Evolutionary conservation across 2,329 filamentous ascomycete species (phyloP).

Genomic region (Plenodomus biglobosus): DNA sequence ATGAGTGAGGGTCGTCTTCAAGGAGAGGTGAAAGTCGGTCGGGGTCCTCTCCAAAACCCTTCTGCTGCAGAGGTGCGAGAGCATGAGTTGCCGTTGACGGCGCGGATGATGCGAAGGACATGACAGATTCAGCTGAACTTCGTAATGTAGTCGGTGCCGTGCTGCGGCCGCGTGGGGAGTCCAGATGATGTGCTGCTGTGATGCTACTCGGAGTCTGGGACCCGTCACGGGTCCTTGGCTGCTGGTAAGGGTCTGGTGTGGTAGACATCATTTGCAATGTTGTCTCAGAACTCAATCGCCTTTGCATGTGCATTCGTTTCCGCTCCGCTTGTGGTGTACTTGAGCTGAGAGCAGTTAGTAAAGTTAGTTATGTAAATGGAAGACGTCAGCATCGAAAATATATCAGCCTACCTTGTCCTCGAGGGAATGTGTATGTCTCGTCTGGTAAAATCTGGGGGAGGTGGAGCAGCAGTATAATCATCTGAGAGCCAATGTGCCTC

Average conservation of each 20-base stretch:
- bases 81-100: slow-evolving; percentile 39
- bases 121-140: slow-evolving; percentile 42
- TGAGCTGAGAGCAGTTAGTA: slow-evolving; percentile 25
- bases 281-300: slow-evolving; percentile 20
- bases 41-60: slow-evolving; percentile 44
- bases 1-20: slow-evolving; percentile 57
- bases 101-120: slow-evolving; percentile 38
- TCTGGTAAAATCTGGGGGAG: slow-evolving; percentile 40
- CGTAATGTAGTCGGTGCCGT: slow-evolving; percentile 25
- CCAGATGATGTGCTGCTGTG: slow-evolving; percentile 8
- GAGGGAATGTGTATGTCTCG: slow-evolving; percentile 42
- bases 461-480: slow-evolving; percentile 33
- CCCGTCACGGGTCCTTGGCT: slow-evolving; percentile 14
- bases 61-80: slow-evolving; percentile 49
- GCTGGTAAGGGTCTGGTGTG: slow-evolving; percentile 15
- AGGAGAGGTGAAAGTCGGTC: slow-evolving; percentile 52
- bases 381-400: not conserved
- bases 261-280: slow-evolving; percentile 15
- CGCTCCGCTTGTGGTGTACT: slow-evolving; percentile 22
- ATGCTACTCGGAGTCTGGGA: slow-evolving; percentile 16
- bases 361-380: too few species aligned
- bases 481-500: slow-evolving; percentile 28
- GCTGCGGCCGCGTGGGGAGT: slow-evolving; percentile 15
- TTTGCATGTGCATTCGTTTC: slow-evolving; percentile 21
- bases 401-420: slow-evolving; percentile 38